Conservation (phyloP, 2,329 filamentous ascomycete species). For the Acrodontium crateriforme region DNA sequence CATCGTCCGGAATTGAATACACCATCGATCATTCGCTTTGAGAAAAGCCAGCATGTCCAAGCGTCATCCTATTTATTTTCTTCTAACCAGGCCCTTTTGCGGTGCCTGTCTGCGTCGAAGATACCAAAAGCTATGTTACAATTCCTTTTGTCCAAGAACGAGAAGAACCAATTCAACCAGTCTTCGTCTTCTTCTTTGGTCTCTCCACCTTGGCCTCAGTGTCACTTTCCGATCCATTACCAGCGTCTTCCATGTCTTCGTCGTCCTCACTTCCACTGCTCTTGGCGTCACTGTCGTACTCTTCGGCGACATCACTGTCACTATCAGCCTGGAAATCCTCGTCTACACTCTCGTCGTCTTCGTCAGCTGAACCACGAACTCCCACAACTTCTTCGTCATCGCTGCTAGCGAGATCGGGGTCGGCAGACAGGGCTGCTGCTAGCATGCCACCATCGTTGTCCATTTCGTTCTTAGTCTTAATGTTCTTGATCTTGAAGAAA, state of each 20-base stretch:
- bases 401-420: slow-evolving; percentile 69
- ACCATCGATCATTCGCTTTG: too few species aligned
- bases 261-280: slow-evolving; percentile 57
- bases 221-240: slow-evolving; percentile 29
- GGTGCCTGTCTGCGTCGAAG: too few species aligned
- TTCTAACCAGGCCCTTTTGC: too few species aligned
- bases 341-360: slow-evolving; percentile 88
- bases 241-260: slow-evolving; percentile 47
- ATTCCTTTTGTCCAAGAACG: too few species aligned
- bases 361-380: slow-evolving; percentile 82
- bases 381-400: slow-evolving; percentile 67
- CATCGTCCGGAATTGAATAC: too few species aligned
- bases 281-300: slow-evolving; percentile 84
- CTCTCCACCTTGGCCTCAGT: slow-evolving; percentile 41
- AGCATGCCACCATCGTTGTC: slow-evolving; percentile 67
- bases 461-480: slow-evolving; percentile 98
- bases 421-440: slow-evolving; percentile 60
- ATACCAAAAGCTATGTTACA: too few species aligned
- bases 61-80: too few species aligned
- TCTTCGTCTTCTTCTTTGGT: slow-evolving; percentile 53
- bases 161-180: too few species aligned
- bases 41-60: too few species aligned
- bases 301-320: slow-evolving; percentile 91
- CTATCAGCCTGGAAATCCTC: slow-evolving; percentile 85
- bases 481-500: slow-evolving; percentile 91